A percentile compares a stretch with the other conserved stretches of the same genome.
These are phyloP conservation scores for Porodaedalea pini DNA, from an alignment of 1,284 basidiomycete genomes.

Conservation along the genomic window DNA sequence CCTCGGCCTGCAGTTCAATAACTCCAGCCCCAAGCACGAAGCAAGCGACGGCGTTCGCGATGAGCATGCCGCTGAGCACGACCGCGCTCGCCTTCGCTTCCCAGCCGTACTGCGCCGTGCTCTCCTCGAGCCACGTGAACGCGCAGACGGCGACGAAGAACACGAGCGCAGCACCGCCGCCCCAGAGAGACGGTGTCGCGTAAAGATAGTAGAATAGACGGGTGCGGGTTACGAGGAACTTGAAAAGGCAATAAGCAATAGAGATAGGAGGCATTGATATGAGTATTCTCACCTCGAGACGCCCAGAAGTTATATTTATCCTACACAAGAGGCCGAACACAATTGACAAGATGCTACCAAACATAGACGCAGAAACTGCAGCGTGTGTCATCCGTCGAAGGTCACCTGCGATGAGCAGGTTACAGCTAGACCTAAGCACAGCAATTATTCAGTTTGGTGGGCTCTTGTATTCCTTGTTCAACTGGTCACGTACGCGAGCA, in stretches of 20 bases:
- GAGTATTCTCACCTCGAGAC: slow-evolving; percentile 9
- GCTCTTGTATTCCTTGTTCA: background rate
- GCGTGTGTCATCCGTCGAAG: slow-evolving; percentile 16
- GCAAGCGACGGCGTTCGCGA: slow-evolving; percentile 9
- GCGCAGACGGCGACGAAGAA: slow-evolving; percentile 18
- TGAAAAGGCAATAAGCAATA: background rate
- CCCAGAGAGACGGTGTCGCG: slow-evolving; percentile 14
- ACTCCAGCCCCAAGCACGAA: slow-evolving; percentile 11
- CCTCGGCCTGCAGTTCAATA: background rate
- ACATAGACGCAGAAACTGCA: slow-evolving; percentile 13
- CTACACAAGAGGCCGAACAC: slow-evolving; percentile 14
- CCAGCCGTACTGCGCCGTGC: slow-evolving; percentile 15
- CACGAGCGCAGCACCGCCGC: slow-evolving; percentile 10
- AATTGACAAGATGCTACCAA: slow-evolving; percentile 14
- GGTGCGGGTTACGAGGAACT: slow-evolving; percentile 10
- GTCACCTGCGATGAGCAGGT: slow-evolving; percentile 14
- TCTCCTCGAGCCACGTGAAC: slow-evolving; percentile 17
- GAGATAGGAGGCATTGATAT: background rate
- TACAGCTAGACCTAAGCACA: slow-evolving; percentile 8
- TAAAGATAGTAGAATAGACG: slow-evolving; percentile 15
- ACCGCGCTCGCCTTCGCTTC: slow-evolving; percentile 7
- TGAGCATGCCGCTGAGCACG: slow-evolving; percentile 7
- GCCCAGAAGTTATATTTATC: slow-evolving; percentile 15
- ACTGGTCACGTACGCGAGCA: slow-evolving; percentile 9
- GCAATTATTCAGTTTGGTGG: background rate